Evolutionary conservation across 345 rosid species (phyloP).

Genomic region (Linum usitatissimum): DNA sequence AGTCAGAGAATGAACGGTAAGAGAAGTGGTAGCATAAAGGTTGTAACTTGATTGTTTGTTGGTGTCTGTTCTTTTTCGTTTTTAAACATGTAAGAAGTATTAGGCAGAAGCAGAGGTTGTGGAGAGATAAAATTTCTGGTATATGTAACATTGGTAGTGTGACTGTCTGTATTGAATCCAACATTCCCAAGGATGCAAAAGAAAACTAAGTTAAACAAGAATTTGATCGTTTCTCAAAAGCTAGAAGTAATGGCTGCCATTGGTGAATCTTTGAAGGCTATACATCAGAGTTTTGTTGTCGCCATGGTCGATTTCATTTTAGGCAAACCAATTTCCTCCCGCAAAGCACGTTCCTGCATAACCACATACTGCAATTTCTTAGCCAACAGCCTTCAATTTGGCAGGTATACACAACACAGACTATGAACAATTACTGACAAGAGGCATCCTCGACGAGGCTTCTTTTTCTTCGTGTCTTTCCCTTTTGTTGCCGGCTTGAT

Average conservation of each 20-base stretch:
- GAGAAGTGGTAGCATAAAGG: too few relatives aligned
- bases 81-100: too few relatives aligned
- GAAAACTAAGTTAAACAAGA: too few relatives aligned
- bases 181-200: too few relatives aligned
- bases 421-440: slow-evolving; percentile 36
- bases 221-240: background rate
- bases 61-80: too few relatives aligned
- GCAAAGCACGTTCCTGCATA: slow-evolving; percentile 32
- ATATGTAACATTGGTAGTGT: too few relatives aligned
- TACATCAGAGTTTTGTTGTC: background rate
- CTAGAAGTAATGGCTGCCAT: background rate
- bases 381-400: background rate
- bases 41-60: too few relatives aligned
- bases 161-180: too few relatives aligned
- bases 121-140: too few relatives aligned
- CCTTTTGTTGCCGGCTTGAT: slow-evolving; percentile 69
- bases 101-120: too few relatives aligned
- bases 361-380: background rate
- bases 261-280: background rate
- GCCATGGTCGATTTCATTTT: slow-evolving; percentile 14
- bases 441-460: slow-evolving; percentile 55
- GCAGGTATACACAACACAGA: background rate
- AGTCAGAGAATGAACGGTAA: too few relatives aligned
- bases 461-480: slow-evolving; percentile 43
- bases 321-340: slow-evolving; percentile 28